Base-by-base conservation (phyloP, 179 eudicot species). In the Silene noctiflora region DNA sequence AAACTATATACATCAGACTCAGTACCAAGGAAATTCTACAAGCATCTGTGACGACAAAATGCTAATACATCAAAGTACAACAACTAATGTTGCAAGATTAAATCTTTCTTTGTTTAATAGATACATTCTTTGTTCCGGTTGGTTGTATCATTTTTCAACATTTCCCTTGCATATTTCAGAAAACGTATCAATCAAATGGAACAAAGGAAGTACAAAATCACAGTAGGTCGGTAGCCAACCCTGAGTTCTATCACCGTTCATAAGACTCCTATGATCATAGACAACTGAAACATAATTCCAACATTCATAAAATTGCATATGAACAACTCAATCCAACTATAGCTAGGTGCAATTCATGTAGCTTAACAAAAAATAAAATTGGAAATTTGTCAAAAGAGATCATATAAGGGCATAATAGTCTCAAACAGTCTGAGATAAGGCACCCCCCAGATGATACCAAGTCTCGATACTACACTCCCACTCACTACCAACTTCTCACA, bases 1-100 rank as follows among this genome's bases (percentile, higher is more conserved):
- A 68, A 19, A 20, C 21, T 24, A 33, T 29, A 71, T 51, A 72
- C 80, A 73, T 77, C 55, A 69, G 31, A 69, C 31, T 9, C 21
- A 13, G 62, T 16, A 10, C 20, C 20, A n/a, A 68, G n/a, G 14
- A 72, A 53, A 42, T 3, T 12, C 12, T 48, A 10, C 17, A 3
- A 42, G 19, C 68, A 64, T 27, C 6, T 29, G 69, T 19, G 17
- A 33, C 6, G 65, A 21, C 19, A 29, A 39, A 39, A 39, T 39
- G 11, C 10, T 39, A 39, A 9, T 5, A 35, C 42, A 51, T 48
- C 61, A 31, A 27, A 48, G 56, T 48, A 51, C 74, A 22, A 6
- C 39, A 22, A 4, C 11, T 8, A 48, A 48, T 48, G 16, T 11
- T 22, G 31, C 3, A 61, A n/a, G 27, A 1, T 42, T 48, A 27